Conservation (phyloP, 116 monocot species). For the Iris pallida region DNA sequence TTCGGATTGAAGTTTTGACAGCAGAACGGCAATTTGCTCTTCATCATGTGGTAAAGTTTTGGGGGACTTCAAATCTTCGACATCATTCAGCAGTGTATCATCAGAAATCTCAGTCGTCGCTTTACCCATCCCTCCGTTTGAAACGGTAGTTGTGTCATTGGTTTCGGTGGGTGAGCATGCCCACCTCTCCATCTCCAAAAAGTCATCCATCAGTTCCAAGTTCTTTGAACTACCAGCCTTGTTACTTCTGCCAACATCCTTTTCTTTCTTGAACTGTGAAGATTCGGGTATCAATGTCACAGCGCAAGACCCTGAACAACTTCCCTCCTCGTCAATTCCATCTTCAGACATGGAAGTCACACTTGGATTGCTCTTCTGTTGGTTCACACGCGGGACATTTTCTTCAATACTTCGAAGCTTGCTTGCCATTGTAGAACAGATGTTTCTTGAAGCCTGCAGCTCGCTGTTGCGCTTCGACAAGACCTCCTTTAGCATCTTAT, state of each 20-base stretch:
- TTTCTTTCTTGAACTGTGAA: conserved; percentile 43
- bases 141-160: not conserved
- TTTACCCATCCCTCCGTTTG: not conserved
- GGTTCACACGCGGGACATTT: conserved; percentile 25
- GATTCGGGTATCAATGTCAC: conserved; percentile 38
- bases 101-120: conserved; percentile 2
- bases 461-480: conserved; percentile 63
- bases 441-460: conserved; percentile 53
- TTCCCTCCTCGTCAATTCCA: conserved; percentile 64
- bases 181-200: conserved; percentile 33
- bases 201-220: conserved; percentile 33
- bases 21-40: not conserved
- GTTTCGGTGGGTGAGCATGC: conserved; percentile 21
- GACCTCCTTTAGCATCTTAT: conserved; percentile 72
- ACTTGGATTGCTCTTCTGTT: conserved; percentile 47
- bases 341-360: conserved; percentile 77
- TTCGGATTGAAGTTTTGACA: conserved; percentile 31
- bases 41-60: not conserved
- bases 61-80: not conserved
- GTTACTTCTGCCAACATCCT: not conserved
- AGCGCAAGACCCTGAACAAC: conserved; percentile 58
- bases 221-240: conserved; percentile 10
- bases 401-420: conserved; percentile 55
- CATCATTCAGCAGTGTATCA: conserved; percentile 3
- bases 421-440: conserved; percentile 44